Evolutionary conservation across 192 early-diverging fungal species (phyloP).

Genomic region (Backusella circina): DNA sequence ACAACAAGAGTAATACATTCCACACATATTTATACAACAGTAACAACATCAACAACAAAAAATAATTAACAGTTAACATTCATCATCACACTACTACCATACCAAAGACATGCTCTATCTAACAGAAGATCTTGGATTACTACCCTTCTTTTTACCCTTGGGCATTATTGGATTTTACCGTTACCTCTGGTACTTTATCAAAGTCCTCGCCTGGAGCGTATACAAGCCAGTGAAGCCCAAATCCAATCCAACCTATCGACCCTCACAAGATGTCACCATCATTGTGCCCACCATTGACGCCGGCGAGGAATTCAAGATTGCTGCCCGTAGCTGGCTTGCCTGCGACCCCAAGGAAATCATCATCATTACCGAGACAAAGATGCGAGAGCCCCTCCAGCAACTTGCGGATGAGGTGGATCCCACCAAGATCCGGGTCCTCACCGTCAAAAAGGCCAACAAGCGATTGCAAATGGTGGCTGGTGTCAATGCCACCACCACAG

Average conservation of each 20-base stretch:
- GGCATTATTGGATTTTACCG: slow-evolving; percentile 58
- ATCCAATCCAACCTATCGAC: slow-evolving; percentile 37
- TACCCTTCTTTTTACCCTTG: slow-evolving; percentile 54
- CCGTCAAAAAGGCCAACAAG: slow-evolving; percentile 46
- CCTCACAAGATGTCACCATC: slow-evolving; percentile 55
- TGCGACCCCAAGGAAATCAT: slow-evolving; percentile 53
- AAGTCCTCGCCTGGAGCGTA: slow-evolving; percentile 48
- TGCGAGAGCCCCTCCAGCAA: slow-evolving; percentile 36
- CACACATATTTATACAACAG: no score
- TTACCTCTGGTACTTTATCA: slow-evolving; percentile 58
- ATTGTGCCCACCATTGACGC: slow-evolving; percentile 61
- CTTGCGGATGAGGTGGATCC: slow-evolving; percentile 49
- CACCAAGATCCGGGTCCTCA: slow-evolving; percentile 39
- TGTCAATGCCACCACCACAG: slow-evolving; percentile 48
- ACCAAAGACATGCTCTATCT: slow-evolving; percentile 48
- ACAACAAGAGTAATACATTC: no score
- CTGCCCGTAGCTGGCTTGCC: slow-evolving; percentile 49
- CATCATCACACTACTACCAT: no score
- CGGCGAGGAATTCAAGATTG: slow-evolving; percentile 57
- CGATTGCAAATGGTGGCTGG: slow-evolving; percentile 57
- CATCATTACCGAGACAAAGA: slow-evolving; percentile 46
- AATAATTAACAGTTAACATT: background rate
- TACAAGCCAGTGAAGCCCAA: slow-evolving; percentile 50
- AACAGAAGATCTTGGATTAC: slow-evolving; percentile 41
- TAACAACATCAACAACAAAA: no score